Conservation (phyloP, 306 rosid species). For the Erythrophleum fordii region DNA sequence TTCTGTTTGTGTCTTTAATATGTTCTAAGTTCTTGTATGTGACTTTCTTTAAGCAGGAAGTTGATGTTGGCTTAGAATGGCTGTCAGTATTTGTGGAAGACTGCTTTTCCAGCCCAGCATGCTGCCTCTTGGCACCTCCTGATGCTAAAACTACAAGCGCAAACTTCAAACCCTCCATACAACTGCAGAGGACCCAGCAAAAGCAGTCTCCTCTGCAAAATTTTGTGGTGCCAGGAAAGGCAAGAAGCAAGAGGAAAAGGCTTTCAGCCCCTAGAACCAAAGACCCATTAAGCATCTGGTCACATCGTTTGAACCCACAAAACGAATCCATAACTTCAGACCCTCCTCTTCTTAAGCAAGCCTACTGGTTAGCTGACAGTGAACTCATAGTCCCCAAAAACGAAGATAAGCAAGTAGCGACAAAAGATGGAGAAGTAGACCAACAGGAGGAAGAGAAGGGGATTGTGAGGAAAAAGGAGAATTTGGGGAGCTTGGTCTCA, state of each 20-base stretch:
- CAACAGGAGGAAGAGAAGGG: conserved; percentile 17
- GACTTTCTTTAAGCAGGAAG: conserved; percentile 49
- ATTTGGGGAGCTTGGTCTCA: conserved; percentile 14
- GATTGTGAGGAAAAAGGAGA: conserved; percentile 38
- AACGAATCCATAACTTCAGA: conserved; percentile 49
- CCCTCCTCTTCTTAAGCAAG: conserved; percentile 66
- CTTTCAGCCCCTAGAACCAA: conserved; percentile 49
- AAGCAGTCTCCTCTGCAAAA: conserved; percentile 44
- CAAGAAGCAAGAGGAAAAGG: conserved; percentile 79
- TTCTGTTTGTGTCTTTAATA: not conserved
- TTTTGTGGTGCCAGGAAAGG: conserved; percentile 63
- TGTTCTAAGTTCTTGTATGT: not conserved
- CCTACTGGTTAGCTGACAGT: conserved; percentile 69
- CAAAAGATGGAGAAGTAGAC: conserved; percentile 21
- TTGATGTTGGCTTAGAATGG: conserved; percentile 77
- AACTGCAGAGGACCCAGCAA: conserved; percentile 32
- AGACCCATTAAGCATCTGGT: conserved; percentile 49
- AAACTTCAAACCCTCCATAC: conserved; percentile 48
- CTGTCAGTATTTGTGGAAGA: conserved; percentile 77
- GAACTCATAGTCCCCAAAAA: conserved; percentile 56
- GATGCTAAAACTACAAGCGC: conserved; percentile 31
- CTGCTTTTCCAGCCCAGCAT: conserved; percentile 64
- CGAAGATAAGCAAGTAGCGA: conserved; percentile 31
- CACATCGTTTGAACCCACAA: conserved; percentile 45
- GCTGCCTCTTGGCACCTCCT: conserved; percentile 52